Conservation (phyloP, 768 basidiomycete species). For the Amanita fuliginea region DNA sequence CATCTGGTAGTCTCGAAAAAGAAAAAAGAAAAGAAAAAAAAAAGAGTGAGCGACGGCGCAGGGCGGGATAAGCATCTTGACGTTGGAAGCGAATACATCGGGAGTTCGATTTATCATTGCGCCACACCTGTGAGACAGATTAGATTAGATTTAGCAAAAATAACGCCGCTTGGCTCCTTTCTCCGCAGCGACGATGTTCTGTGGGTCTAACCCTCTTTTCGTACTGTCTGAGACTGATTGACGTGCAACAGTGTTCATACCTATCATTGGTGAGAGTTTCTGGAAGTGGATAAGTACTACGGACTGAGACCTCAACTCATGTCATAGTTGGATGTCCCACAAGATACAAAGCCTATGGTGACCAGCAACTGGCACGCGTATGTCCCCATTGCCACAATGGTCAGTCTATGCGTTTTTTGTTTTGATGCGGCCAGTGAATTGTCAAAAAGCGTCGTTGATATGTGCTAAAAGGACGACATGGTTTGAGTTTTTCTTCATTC, state of each 20-base stretch:
- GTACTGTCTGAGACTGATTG: not conserved
- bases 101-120: too few relatives aligned
- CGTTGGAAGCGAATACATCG: too few relatives aligned
- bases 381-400: constrained; percentile 71
- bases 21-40: too few relatives aligned
- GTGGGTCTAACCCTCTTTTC: not conserved
- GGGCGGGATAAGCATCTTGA: too few relatives aligned
- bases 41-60: too few relatives aligned
- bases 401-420: too few relatives aligned
- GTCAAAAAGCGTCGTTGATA: constrained; percentile 39
- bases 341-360: constrained; percentile 42
- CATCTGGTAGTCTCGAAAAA: not conserved
- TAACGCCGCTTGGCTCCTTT: not conserved
- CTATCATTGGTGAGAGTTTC: constrained; percentile 25
- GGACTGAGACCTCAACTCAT: not conserved
- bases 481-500: constrained; percentile 73
- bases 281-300: not conserved
- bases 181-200: constrained; percentile 8
- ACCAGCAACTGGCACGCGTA: constrained; percentile 34
- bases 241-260: constrained; percentile 33
- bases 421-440: too few relatives aligned
- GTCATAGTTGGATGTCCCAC: constrained; percentile 55
- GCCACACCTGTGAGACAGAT: too few relatives aligned
- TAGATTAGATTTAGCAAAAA: not conserved
- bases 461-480: constrained; percentile 55